These are phyloP conservation scores for Angomonas ambiguus DNA, from an alignment of 208 protist species.

Conservation along the genomic window DNA sequence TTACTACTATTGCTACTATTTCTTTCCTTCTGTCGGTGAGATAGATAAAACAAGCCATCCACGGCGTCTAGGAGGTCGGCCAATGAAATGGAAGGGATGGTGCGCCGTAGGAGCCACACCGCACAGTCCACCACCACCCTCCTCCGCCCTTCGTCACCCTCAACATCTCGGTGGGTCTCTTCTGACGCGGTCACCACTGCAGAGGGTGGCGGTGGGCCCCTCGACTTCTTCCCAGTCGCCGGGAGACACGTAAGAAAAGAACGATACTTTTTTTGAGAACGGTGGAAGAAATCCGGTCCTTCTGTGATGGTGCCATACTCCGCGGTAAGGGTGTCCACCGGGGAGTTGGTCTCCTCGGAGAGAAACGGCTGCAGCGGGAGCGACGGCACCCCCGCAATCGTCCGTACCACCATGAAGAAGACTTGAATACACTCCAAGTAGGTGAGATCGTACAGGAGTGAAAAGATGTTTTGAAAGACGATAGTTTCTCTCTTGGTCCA, in stretches of 20 bases:
- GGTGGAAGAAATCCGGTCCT: no score
- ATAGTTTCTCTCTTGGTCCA: no score
- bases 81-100: background rate
- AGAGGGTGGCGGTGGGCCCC: no score
- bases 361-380: background rate
- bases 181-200: no score
- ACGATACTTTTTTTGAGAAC: no score
- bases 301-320: no score
- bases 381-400: background rate
- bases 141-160: no score
- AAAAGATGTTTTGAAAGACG: no score
- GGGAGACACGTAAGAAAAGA: no score
- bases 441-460: background rate
- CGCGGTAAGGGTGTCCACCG: no score
- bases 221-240: no score
- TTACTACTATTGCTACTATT: background rate
- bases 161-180: no score
- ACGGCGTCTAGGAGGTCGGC: background rate
- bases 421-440: background rate
- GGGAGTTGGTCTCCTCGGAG: background rate
- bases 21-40: background rate
- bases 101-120: background rate
- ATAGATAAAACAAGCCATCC: background rate
- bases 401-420: background rate
- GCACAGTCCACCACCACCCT: background rate